phyloP scores from a whole-genome alignment of 176 grass and related monocot species.

The Bothriochloa decipiens region DNA sequence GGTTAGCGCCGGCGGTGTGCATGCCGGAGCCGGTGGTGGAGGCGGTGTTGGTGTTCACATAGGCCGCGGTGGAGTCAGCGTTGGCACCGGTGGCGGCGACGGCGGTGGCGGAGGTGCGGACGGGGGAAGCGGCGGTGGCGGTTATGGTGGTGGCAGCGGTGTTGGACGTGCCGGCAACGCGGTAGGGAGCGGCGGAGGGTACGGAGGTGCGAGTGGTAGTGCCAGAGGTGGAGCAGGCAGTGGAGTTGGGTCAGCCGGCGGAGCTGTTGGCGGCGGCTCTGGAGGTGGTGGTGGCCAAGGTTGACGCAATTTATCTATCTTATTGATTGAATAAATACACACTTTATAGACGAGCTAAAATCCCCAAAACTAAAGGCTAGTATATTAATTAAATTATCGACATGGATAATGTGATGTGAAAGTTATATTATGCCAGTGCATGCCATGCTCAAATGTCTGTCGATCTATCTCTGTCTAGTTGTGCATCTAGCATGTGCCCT shows the following conservation, averaged over 20 bases:
- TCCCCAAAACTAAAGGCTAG: not conserved
- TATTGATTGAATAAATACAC: too few relatives aligned
- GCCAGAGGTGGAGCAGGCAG: conserved; percentile 22
- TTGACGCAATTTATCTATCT: not conserved
- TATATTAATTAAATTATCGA: not conserved
- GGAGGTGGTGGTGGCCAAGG: conserved; percentile 37
- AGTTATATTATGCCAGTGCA: not conserved
- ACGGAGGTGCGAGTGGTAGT: not conserved
- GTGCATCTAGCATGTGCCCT: not conserved
- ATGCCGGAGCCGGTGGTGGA: conserved; percentile 23
- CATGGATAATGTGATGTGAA: not conserved
- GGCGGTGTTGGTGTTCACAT: conserved; percentile 44
- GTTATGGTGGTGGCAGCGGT: conserved; percentile 26
- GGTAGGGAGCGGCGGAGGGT: conserved; percentile 25
- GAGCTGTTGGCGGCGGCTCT: conserved; percentile 15
- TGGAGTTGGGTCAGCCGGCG: conserved; percentile 21
- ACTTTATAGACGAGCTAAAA: not conserved
- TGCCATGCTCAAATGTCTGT: not conserved
- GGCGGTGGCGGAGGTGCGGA: not conserved
- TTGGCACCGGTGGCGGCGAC: conserved; percentile 8
- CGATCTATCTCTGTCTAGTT: too few relatives aligned
- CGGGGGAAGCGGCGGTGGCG: not conserved
- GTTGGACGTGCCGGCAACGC: conserved; percentile 15
- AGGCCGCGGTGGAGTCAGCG: conserved; percentile 39
- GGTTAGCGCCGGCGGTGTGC: conserved; percentile 18